Base-by-base conservation (phyloP, 2,329 filamentous ascomycete species). In the Capronia americana region DNA sequence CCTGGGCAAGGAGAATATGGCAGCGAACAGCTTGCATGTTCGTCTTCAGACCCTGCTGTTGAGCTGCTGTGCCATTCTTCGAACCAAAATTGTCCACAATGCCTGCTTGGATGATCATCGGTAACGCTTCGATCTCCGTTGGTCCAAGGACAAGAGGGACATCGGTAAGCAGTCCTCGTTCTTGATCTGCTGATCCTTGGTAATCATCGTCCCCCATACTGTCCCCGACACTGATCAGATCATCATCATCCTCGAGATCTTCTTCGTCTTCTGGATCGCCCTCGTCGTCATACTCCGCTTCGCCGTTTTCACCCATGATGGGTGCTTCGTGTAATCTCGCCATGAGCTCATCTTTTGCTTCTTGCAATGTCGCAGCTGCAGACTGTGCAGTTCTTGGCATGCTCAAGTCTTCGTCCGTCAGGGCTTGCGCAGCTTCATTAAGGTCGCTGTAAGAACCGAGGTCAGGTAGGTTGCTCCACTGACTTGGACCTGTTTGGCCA, bases 81-180 rank as follows among this genome's bases (percentile, higher is more conserved):
- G 87, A 80, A 0, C 88, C 87, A 70, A 90, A 90, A 66, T 91
- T 91, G 66, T 96, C 92, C 24, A 97, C 88, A 61, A 98, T 96
- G 69, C 93, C 96, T 14, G 92, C 93, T 82, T 97, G 97, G 73
- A 98, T 90, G 66, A 97, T 96, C 93, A 97, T 97, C 63, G 96
- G 94, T 61, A 98, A 81, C 5, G 95, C 93, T 78, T 98, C 94
- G 61, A 97, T 97, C 78, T 98, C 94, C 63, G 93, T 93, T 0
- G 94, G 94, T 51, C 96, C 93, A 32, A 98, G 84, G 44, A 97
- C 96, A 71, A 98, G 91, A 32, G 94, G 94, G 12, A 98, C 92
- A 76, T 98, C 94, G 0, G 94, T 97, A 63, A 98, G 81, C 14
- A 98, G 81, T 12, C 94, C 94, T 20, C 92, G 90, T 75, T 84